Percentiles rank a stretch among this genome's conserved stretches.
phyloP scores from a whole-genome alignment of 768 basidiomycete genomes.

The Paxillus involutus region DNA sequence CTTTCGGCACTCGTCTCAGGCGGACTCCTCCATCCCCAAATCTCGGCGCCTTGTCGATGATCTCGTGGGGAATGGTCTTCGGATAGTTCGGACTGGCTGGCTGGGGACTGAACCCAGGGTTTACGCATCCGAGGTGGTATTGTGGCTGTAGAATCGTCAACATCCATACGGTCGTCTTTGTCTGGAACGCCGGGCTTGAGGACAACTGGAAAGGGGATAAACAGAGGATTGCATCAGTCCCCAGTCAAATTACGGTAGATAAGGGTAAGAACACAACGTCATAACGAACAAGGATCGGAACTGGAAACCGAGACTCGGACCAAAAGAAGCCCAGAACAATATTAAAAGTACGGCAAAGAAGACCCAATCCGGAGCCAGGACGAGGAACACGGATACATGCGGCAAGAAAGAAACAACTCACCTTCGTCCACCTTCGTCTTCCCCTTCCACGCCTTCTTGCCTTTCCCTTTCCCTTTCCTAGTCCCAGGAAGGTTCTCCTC shows the following conservation, averaged over 20 bases:
- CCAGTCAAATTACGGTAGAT: neutral
- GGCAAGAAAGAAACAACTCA: conserved; percentile 13
- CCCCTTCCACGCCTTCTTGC: conserved; percentile 2
- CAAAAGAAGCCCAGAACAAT: neutral
- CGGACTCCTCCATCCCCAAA: conserved; percentile 23
- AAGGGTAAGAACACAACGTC: no score
- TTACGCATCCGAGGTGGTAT: conserved; percentile 71
- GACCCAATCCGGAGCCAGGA: no score
- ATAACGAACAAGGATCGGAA: no score
- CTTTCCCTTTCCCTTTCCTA: conserved; percentile 17
- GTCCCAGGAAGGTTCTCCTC: conserved; percentile 1
- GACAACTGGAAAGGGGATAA: neutral
- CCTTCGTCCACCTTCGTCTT: conserved; percentile 16
- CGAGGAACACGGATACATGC: neutral
- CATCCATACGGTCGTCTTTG: conserved; percentile 12
- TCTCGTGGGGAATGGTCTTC: conserved; percentile 1
- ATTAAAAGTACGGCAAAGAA: neutral
- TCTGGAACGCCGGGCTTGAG: conserved; percentile 3
- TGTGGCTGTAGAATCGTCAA: conserved; percentile 13
- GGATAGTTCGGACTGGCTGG: neutral
- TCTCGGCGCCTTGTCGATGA: conserved; percentile 3
- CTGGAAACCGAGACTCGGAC: neutral
- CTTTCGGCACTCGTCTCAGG: conserved; percentile 17
- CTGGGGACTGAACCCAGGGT: conserved; percentile 30
- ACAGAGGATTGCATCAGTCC: neutral